Percentiles rank a stretch among this genome's conserved stretches.
Conservation (phyloP, 1,284 basidiomycete genomes). For the Coriolopsis trogii region DNA sequence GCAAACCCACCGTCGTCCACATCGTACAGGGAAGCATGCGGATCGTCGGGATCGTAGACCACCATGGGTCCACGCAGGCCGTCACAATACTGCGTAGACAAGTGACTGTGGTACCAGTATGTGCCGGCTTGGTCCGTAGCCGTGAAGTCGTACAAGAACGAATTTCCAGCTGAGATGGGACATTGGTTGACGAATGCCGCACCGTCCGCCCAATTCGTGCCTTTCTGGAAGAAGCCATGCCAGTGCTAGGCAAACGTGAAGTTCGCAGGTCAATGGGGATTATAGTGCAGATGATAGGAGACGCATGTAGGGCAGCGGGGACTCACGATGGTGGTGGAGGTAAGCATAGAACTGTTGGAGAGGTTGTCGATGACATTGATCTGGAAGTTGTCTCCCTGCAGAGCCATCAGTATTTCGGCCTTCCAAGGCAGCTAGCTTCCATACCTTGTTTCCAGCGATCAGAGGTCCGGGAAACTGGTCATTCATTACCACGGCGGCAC, state of each 20-base stretch:
- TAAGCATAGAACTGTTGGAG: constrained; percentile 34
- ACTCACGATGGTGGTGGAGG: constrained; percentile 38
- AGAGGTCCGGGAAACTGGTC: constrained; percentile 28
- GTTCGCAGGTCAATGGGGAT: not conserved
- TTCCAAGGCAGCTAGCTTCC: not conserved
- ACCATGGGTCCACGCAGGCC: constrained; percentile 38
- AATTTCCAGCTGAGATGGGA: constrained; percentile 47
- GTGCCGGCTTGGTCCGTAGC: constrained; percentile 37
- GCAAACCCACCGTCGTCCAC: constrained; percentile 41
- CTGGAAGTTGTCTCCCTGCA: constrained; percentile 32
- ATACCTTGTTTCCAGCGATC: constrained; percentile 30
- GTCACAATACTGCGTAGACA: constrained; percentile 36
- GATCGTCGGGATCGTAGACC: constrained; percentile 46
- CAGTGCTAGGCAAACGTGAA: constrained; percentile 34
- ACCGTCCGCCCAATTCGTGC: constrained; percentile 39
- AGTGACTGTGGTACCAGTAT: constrained; percentile 30
- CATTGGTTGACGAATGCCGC: constrained; percentile 48
- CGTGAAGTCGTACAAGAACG: constrained; percentile 46
- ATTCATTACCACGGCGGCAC: constrained; percentile 12
- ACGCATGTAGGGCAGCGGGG: too few species aligned
- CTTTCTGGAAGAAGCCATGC: constrained; percentile 39
- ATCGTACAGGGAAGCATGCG: constrained; percentile 41
- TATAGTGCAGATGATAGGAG: not conserved
- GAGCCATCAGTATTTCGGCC: not conserved
- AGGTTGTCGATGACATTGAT: constrained; percentile 40